Base-by-base conservation (phyloP, 257 asterid genomes). In the Solanum bulbocastanum region DNA sequence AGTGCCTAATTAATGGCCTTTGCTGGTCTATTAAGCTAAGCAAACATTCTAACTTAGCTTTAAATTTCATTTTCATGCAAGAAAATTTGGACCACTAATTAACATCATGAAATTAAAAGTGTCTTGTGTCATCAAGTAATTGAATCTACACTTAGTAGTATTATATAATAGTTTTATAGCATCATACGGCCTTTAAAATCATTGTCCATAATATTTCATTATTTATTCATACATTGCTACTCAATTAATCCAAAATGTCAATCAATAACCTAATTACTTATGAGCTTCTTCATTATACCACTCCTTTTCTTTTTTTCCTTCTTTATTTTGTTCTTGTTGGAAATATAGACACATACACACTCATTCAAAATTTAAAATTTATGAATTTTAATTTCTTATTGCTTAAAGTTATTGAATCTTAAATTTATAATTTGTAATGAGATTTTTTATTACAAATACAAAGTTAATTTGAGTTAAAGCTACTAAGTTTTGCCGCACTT, bases 1-100 rank as follows among this genome's bases (percentile, higher is more conserved):
- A 49, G 66, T 71, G 49, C 33, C 72, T 65, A 27, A 39, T 25
- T 65, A 27, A 33, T 25, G 46, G 65, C 42, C 90, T 90, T 91
- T 91, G 93, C 92, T 91, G 89, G 22, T 23, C 89, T 89, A 87
- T 88, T 88, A 90, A 91, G 93, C 93, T 88, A 90, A 91, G 89
- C 88, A 91, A 90, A 27, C 81, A 44, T 56, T 87, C 39, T 49
- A 11, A 78, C 65, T 42, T 69, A 39, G 83, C 66, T 78, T 58
- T 36, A 75, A 49, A 20, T 84, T 44, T 60, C 10, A 75, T 87
- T 72, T 78, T 44, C 86, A 85, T 66, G 60, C 87, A 85, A 39
- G 32, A 37, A 62, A 40, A 40, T 66, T 66, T 39, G 32, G 12
- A 37, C 65, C 39, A 71, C 20, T 62, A 42, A 66, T 66, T 66